These are phyloP conservation scores for Ustilago shanxiensis DNA, from an alignment of 1,284 basidiomycete genomes.

Conservation along the genomic window DNA sequence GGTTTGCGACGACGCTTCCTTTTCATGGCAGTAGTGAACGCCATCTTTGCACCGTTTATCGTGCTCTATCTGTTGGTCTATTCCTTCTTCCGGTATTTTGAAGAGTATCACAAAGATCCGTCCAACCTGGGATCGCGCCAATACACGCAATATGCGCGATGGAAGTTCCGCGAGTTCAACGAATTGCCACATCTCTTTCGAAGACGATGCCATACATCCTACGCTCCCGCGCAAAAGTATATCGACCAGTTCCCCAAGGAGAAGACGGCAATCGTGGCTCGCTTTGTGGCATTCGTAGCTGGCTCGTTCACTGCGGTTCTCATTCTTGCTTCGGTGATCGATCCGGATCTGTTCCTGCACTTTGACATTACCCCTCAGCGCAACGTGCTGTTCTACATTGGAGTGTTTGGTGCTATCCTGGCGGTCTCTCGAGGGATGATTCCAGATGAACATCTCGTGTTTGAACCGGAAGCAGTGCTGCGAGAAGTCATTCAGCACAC, in stretches of 20 bases:
- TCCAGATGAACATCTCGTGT: conserved; percentile 88
- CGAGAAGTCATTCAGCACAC: conserved; percentile 90
- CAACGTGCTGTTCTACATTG: conserved; percentile 92
- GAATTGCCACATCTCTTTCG: conserved; percentile 94
- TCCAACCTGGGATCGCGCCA: conserved; percentile 90
- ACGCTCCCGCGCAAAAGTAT: conserved; percentile 90
- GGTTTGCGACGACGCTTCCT: conserved; percentile 86
- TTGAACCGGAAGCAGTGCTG: conserved; percentile 93
- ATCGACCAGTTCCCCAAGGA: conserved; percentile 98
- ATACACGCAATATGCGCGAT: conserved; percentile 93
- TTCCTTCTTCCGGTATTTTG: conserved; percentile 99
- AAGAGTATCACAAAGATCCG: conserved; percentile 98
- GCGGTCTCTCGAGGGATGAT: conserved; percentile 94
- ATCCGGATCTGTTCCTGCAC: conserved; percentile 86
- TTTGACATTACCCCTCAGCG: conserved; percentile 94
- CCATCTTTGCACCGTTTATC: conserved; percentile 95
- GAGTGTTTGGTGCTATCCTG: conserved; percentile 86
- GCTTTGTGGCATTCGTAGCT: conserved; percentile 94
- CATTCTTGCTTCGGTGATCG: conserved; percentile 87
- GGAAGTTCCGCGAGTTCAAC: conserved; percentile 99
- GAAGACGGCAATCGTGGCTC: conserved; percentile 86
- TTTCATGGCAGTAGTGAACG: conserved; percentile 96
- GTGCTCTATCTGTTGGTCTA: conserved; percentile 96
- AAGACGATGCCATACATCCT: conserved; percentile 85
- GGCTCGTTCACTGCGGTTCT: conserved; percentile 97